Percentiles rank a stretch among this genome's conserved stretches.
phyloP scores from a whole-genome alignment of 1,284 basidiomycete genomes.

The Farysia itapuensis region DNA sequence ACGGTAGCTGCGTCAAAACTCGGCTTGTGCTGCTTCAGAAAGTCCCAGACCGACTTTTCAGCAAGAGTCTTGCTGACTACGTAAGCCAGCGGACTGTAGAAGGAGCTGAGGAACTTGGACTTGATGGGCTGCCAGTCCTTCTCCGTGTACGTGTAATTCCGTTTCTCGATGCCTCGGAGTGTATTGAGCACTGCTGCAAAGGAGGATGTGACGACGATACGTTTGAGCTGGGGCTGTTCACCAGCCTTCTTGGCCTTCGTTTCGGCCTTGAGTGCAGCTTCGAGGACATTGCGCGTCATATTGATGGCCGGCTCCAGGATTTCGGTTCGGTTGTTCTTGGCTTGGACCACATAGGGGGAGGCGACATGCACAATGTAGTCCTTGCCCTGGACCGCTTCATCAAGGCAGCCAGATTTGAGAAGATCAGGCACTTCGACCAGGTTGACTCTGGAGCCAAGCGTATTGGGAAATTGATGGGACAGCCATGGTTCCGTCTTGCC shows the following conservation, averaged over 20 bases:
- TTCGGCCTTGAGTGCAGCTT: constrained; percentile 25
- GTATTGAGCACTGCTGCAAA: constrained; percentile 33
- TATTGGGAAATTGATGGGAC: constrained; percentile 10
- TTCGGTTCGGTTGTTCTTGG: constrained; percentile 22
- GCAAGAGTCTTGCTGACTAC: constrained; percentile 59
- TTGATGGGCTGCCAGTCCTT: constrained; percentile 33
- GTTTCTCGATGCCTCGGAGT: constrained; percentile 25
- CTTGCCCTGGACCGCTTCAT: constrained; percentile 13
- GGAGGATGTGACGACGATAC: constrained; percentile 35
- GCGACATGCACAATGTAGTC: constrained; percentile 37
- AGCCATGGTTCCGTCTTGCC: constrained; percentile 34
- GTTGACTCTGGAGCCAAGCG: constrained; percentile 7
- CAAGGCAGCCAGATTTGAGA: constrained; percentile 13
- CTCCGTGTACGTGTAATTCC: constrained; percentile 32
- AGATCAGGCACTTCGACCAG: constrained; percentile 20
- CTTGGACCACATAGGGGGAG: constrained; percentile 23
- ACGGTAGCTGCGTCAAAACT: constrained; percentile 34
- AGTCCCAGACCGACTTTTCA: constrained; percentile 59
- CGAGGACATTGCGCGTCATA: constrained; percentile 35
- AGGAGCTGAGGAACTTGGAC: constrained; percentile 13
- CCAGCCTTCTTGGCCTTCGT: constrained; percentile 11
- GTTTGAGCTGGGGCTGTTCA: constrained; percentile 9
- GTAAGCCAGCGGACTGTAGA: constrained; percentile 49
- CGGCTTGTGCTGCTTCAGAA: constrained; percentile 51
- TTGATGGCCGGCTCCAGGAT: constrained; percentile 31